Evolutionary conservation across 352 stramenopile genomes (phyloP).

Genomic region (Bremia lactucae): DNA sequence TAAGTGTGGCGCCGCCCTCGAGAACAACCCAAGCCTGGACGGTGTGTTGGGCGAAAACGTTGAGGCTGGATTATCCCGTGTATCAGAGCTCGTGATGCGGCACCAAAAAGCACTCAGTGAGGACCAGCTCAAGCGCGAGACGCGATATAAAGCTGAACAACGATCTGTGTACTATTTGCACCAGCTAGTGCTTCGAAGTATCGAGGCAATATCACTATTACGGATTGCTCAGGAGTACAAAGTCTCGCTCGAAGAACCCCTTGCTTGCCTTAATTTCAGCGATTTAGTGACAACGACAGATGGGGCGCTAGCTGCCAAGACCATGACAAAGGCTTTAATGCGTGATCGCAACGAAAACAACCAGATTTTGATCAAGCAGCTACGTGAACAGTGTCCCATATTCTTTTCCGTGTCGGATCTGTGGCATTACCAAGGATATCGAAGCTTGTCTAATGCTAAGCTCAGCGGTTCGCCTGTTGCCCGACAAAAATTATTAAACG

Average conservation of each 20-base stretch:
- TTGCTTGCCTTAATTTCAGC: conserved; percentile 59
- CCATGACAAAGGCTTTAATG: conserved; percentile 73
- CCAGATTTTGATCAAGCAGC: conserved; percentile 68
- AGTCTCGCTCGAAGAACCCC: conserved; percentile 49
- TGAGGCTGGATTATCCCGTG: conserved; percentile 39
- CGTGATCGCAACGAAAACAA: conserved; percentile 73
- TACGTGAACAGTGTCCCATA: conserved; percentile 74
- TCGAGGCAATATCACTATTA: conserved; percentile 70
- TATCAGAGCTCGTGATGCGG: conserved; percentile 49
- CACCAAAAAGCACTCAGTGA: conserved; percentile 67
- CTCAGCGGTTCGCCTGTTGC: conserved; percentile 50
- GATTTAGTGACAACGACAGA: conserved; percentile 65
- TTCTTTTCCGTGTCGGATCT: conserved; percentile 76
- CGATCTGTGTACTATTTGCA: conserved; percentile 75
- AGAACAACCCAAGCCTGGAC: conserved; percentile 47
- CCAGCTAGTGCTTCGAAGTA: conserved; percentile 60
- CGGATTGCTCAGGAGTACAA: conserved; percentile 57
- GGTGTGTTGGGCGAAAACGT: conserved; percentile 22
- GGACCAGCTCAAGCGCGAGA: conserved; percentile 62
- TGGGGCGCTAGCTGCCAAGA: conserved; percentile 47
- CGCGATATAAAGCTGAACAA: conserved; percentile 73
- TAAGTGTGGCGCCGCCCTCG: conserved; percentile 39
- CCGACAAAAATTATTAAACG: conserved; percentile 47
- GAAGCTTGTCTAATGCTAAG: conserved; percentile 71
- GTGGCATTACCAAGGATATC: conserved; percentile 80